Evolutionary conservation across 2,329 filamentous ascomycete species (phyloP), one percentile per base, ranked within the genome.

Genomic region (Samsoniella hepiali): DNA sequence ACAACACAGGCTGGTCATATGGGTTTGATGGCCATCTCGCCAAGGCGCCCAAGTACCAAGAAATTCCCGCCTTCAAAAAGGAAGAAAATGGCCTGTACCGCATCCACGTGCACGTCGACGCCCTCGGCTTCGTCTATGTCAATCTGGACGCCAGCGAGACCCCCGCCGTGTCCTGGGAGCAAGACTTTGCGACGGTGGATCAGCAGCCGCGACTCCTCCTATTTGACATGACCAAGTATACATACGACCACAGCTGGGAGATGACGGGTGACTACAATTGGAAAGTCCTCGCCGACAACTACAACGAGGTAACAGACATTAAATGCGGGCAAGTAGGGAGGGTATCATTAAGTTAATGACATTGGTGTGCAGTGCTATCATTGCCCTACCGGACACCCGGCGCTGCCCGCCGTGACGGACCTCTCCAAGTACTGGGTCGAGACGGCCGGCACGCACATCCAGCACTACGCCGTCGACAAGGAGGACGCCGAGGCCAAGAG

Each of bases 361-460:
- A 17, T 3, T 11, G 29, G 42, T 32, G 22, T 34, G 13, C 29
- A 67, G 65, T 69, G 68, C 70, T 83, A 82, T 68, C 81, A 83
- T 70, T 87, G 84, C 75, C 79, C 81, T 54, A 83, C 81, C 0
- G 81, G 83, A 2, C 84, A 87, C 67, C 84, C 85, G 3, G 82
- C 84, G 64, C 81, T 87, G 42, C 78, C 82, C 4, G 76, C 77
- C 53, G 77, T 87, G 17, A 79, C 84, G 51, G 82, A 87, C 64
- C 78, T 87, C 49, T 78, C 80, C 64, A 80, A 80, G 5, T 87
- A 87, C 72, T 73, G 75, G 51, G 82, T 84, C 58, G 75, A 82
- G 65, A 79, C 79, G 38, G 77, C 79, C 65, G 77, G 74, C 27
- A 77, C 74, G 2, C 77, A 82, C 47, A 75, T 79, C 51, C 70